Evolutionary conservation across 2,329 filamentous ascomycete genomes (phyloP).

Genomic region (Botryosphaeria agaves): DNA sequence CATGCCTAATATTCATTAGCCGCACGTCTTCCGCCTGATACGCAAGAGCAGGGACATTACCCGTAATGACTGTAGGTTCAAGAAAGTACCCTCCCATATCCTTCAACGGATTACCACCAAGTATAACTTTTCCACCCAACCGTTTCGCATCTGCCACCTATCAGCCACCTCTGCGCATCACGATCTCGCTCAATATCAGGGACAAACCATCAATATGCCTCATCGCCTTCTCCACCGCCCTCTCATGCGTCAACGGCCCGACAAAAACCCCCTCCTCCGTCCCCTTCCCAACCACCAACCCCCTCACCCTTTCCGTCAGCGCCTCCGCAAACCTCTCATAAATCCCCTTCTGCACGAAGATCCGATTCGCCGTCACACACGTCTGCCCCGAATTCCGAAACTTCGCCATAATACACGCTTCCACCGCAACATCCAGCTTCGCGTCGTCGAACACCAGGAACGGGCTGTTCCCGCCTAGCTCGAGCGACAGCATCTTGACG

Average conservation of each 20-base stretch:
- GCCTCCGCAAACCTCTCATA: slow-evolving; percentile 35
- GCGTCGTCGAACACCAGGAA: slow-evolving; percentile 18
- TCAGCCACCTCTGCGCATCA: too few species aligned
- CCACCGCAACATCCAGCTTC: slow-evolving; percentile 11
- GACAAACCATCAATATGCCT: slow-evolving; percentile 3
- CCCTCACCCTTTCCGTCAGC: slow-evolving; percentile 30
- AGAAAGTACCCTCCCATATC: background rate
- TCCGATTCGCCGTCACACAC: slow-evolving; percentile 24
- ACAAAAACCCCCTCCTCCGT: slow-evolving; percentile 5
- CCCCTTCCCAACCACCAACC: slow-evolving; percentile 6
- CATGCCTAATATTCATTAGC: too few species aligned
- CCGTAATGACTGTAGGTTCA: slow-evolving; percentile 1
- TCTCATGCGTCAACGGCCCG: slow-evolving; percentile 2
- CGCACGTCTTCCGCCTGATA: too few species aligned
- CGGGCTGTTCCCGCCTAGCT: slow-evolving; percentile 15
- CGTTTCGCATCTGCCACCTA: slow-evolving; percentile 1
- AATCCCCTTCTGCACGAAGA: slow-evolving; percentile 34
- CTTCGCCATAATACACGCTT: slow-evolving; percentile 10
- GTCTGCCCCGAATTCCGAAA: slow-evolving; percentile 13
- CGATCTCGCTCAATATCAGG: background rate
- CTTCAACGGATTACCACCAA: background rate
- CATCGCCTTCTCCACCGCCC: slow-evolving; percentile 4
- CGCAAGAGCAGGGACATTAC: too few species aligned
- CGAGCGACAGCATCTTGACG: slow-evolving; percentile 13
- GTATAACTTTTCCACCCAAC: too few species aligned